Percentiles rank a stretch among this genome's conserved stretches.
Evolutionary conservation across 163 green algal genomes (phyloP).

Genomic region (Smithsoniella earleae): DNA sequence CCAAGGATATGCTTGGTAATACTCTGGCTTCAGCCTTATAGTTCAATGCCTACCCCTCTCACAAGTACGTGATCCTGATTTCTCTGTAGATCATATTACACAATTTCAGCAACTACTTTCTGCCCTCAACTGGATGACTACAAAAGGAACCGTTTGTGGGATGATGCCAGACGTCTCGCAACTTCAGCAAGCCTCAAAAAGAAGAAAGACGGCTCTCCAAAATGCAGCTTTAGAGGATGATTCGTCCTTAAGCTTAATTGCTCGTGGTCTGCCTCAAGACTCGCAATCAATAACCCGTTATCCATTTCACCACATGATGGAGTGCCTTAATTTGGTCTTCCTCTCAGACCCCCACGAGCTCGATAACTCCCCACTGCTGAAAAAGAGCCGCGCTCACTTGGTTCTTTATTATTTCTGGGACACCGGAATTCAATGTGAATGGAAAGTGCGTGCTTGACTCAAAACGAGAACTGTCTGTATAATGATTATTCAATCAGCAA

Average conservation of each 20-base stretch:
- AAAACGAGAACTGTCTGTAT: no score
- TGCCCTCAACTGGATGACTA: conserved; percentile 2
- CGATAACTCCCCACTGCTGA: no score
- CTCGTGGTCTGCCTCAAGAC: conserved; percentile 6
- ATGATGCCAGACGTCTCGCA: not conserved
- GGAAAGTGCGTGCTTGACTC: conserved; percentile 4
- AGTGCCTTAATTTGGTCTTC: conserved; percentile 25
- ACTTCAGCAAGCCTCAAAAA: not conserved
- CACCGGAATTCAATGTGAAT: not conserved
- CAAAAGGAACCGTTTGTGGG: not conserved
- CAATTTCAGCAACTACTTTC: conserved; percentile 22
- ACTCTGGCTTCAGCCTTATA: no score
- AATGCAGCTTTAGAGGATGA: conserved; percentile 4
- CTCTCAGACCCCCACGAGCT: not conserved
- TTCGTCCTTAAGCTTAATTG: not conserved
- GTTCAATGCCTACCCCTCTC: no score
- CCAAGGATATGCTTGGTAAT: no score
- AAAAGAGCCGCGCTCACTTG: not conserved
- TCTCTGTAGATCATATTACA: no score
- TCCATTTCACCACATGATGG: not conserved
- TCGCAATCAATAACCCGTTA: not conserved
- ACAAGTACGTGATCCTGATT: no score
- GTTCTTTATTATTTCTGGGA: conserved; percentile 9
- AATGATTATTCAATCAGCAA: no score
- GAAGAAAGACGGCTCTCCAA: not conserved